These are phyloP conservation scores for Helminthosporium solani DNA, from an alignment of 2,329 filamentous ascomycete species.

Conservation along the genomic window DNA sequence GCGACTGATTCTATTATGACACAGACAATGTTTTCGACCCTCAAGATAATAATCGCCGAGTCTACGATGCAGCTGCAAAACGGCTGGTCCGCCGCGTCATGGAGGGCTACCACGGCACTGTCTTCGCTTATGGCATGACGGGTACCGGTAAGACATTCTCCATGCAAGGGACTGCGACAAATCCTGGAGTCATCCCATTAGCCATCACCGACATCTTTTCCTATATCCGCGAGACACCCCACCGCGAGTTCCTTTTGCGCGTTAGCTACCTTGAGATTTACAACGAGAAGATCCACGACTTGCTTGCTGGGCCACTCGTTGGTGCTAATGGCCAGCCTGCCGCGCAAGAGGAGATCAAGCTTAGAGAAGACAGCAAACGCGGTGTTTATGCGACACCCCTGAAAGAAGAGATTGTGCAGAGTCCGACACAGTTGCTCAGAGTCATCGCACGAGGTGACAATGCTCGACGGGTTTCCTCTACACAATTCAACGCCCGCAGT, in stretches of 20 bases:
- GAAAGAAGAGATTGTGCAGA: conserved; percentile 98
- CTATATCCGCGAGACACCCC: conserved; percentile 95
- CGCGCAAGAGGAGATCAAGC: conserved; percentile 89
- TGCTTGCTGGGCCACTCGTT: conserved; percentile 72
- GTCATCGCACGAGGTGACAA: conserved; percentile 95
- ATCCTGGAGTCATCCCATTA: conserved; percentile 92
- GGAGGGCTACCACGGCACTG: conserved; percentile 98
- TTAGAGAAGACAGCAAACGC: conserved; percentile 92
- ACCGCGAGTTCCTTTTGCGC: conserved; percentile 87
- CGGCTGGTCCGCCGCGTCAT: conserved; percentile 93
- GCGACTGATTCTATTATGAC: conserved; percentile 17
- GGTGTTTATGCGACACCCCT: conserved; percentile 94
- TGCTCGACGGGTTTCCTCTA: conserved; percentile 85
- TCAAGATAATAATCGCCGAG: conserved; percentile 88
- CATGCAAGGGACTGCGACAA: conserved; percentile 96
- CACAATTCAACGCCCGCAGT: conserved; percentile 94
- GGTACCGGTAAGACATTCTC: conserved; percentile 99
- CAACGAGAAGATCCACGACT: conserved; percentile 94
- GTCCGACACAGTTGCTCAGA: conserved; percentile 87
- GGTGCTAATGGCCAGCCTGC: conserved; percentile 49
- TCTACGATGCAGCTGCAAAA: conserved; percentile 93
- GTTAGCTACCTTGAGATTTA: conserved; percentile 99
- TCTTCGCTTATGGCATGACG: conserved; percentile 99
- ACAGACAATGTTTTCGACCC: conserved; percentile 94
- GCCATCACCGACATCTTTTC: conserved; percentile 99